Conservation (phyloP, 1,139 yeast genomes). For the Pichia sp. region DNA sequence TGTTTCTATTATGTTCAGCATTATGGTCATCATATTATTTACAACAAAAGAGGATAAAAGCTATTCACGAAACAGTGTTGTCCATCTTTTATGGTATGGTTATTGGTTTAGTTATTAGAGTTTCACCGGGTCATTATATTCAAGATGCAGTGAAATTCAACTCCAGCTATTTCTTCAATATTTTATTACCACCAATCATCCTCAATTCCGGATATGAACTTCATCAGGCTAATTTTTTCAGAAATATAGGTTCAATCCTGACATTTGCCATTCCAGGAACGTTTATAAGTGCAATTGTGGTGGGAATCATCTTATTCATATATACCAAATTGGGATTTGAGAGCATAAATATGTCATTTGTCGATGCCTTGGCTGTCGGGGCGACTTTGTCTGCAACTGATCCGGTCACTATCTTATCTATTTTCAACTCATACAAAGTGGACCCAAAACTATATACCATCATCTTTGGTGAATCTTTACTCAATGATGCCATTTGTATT, state of each 20-base stretch:
- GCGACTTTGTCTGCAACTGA: slow-evolving; percentile 98
- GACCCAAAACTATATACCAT: slow-evolving; percentile 96
- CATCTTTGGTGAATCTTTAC: slow-evolving; percentile 90
- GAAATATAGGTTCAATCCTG: slow-evolving; percentile 84
- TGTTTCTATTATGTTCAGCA: slow-evolving; percentile 76
- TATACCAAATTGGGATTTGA: slow-evolving; percentile 94
- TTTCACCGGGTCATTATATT: slow-evolving; percentile 92
- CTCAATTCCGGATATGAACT: slow-evolving; percentile 93
- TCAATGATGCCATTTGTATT: slow-evolving; percentile 96
- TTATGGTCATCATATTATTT: slow-evolving; percentile 92
- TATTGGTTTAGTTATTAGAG: slow-evolving; percentile 83
- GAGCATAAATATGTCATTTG: slow-evolving; percentile 80
- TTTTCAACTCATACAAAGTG: slow-evolving; percentile 94
- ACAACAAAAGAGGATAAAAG: slow-evolving; percentile 86
- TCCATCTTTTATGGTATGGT: slow-evolving; percentile 96
- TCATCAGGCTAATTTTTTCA: slow-evolving; percentile 91
- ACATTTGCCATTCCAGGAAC: slow-evolving; percentile 98
- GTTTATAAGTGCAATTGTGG: slow-evolving; percentile 79
- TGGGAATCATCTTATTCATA: slow-evolving; percentile 75
- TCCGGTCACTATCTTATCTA: slow-evolving; percentile 94
- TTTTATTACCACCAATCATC: slow-evolving; percentile 92
- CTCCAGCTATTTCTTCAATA: slow-evolving; percentile 88
- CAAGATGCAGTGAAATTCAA: slow-evolving; percentile 97
- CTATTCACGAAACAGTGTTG: slow-evolving; percentile 93
- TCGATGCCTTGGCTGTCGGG: slow-evolving; percentile 94